Evolutionary conservation across 306 rosid genomes (phyloP), one percentile per base, ranked within the genome.

Genomic region (Quercus engelmannii): DNA sequence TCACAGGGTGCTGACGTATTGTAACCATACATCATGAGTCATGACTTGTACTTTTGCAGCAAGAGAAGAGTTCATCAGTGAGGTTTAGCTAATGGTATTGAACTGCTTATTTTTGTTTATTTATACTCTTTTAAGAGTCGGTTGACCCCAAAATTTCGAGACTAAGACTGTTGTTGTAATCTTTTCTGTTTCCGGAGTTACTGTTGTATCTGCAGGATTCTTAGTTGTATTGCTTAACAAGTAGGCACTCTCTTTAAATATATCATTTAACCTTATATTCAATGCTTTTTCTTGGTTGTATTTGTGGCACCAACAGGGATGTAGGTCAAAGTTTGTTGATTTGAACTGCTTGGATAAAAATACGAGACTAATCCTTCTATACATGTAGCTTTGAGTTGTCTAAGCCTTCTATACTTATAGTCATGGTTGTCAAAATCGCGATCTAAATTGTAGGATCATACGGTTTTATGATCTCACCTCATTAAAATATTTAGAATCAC

Each of bases 51-150:
- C 72, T 59, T 57, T 64, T 5, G 69, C 55, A 26, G 81, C 74
- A 55, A 71, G 63, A 61, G 70, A 61, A 59, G 38, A 59, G 71
- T 76, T 74, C 61, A 19, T 82, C 65, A 8, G 15, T 74, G 26
- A 38, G 61, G 43, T 31, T 73, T 74, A 82, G 69, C 64, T 78
- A 41, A 30, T 28, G 10, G 9, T 15, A 30, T 28, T 15, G 38
- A 30, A 28, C 17, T 19, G 13, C 30, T 23, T 17, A 20, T 59
- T 59, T 59, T 10, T 31, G 31, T 59, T 59, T 57, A 57, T 57
- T 12, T 23, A 33, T 15, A 33, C 26, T 19, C 51, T 8, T 33
- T 67, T 15, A 12, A 65, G 10, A 38, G 43, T 38, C 43, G 10
- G 54, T 12, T 12, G 15, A 46, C 13, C 54, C 54, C 54, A 46